Percentiles rank a stretch among this genome's conserved stretches.
These are phyloP conservation scores for Aurinia saxatilis DNA, from an alignment of 345 rosid genomes.

Conservation along the genomic window DNA sequence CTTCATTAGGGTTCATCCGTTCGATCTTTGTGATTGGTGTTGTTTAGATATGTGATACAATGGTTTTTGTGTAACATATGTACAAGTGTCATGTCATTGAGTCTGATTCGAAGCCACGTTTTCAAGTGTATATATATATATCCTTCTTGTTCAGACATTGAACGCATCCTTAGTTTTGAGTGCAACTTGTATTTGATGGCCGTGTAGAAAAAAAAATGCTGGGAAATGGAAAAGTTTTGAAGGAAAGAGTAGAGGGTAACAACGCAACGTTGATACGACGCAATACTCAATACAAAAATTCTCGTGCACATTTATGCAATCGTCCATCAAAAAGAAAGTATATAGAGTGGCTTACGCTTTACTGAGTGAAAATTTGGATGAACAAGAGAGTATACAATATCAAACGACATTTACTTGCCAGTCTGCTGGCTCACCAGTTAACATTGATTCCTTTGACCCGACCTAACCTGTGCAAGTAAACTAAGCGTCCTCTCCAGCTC, in stretches of 20 bases:
- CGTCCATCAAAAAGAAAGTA: neutral
- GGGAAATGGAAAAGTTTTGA: too few species aligned
- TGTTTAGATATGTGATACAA: neutral
- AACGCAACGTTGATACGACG: too few species aligned
- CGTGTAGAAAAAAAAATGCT: neutral
- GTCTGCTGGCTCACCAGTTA: neutral
- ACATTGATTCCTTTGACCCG: neutral
- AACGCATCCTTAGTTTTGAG: neutral
- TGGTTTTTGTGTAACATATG: slow-evolving; percentile 12
- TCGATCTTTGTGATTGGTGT: neutral
- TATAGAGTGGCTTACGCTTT: neutral
- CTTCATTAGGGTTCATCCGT: neutral
- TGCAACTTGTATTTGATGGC: neutral
- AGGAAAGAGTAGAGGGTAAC: too few species aligned
- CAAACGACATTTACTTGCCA: neutral
- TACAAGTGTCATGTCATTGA: slow-evolving; percentile 3
- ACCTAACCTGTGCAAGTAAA: neutral
- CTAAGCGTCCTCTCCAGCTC: neutral
- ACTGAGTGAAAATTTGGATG: neutral
- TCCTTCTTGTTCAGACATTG: neutral
- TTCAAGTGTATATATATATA: neutral
- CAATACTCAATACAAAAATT: neutral
- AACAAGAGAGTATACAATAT: neutral
- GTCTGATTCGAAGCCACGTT: neutral
- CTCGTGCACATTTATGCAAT: neutral